Evolutionary conservation across 495 filamentous ascomycete genomes (phyloP), one percentile per base, ranked within the genome.

Genomic region (Neurospora cerealis): DNA sequence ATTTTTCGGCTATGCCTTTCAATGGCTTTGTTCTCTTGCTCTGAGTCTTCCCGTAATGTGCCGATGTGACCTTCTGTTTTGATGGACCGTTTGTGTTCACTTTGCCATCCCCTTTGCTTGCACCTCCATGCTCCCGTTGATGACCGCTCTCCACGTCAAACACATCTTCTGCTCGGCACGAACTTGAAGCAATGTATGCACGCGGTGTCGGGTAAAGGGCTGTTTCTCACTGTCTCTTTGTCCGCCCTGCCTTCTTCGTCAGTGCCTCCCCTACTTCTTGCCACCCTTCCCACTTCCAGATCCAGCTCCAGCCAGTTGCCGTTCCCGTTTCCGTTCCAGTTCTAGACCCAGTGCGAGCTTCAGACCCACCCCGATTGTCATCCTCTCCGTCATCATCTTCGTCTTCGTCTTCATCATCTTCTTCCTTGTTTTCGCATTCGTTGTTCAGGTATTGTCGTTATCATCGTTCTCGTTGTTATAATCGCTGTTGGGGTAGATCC

Each of bases 211-310:
- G n/a, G n/a, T 21, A 44, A 44, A 9, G 17, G 1, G 19, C 36
- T 21, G 8, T 0, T 21, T 10, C 7, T 4, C 3, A 19, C 2
- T 8, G n/a, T 21, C 44, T 9, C 44, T 21, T 3, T 21, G n/a
- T 46, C 44, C 8, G 2, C 42, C 3, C 9, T n/a, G 19, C 19
- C 7, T 21, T n/a, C 19, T 2, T 7, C 1, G 42, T 1, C 21
- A 46, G 19, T 46, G 7, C n/a, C 19, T 11, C 8, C 44, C 8
- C 9, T 4, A 4, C n/a, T n/a, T 11, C 44, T 0, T 4, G 8
- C 3, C 5, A 4, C n/a, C 2, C 0, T 24, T n/a, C n/a, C n/a
- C n/a, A n/a, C n/a, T n/a, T 11, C 3, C n/a, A 48, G 3, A 2
- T 21, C n/a, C 19, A 21, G n/a, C n/a, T n/a, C n/a, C n/a, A n/a